Conservation (phyloP, 192 early-diverging fungal species). For the Podila verticillata region DNA sequence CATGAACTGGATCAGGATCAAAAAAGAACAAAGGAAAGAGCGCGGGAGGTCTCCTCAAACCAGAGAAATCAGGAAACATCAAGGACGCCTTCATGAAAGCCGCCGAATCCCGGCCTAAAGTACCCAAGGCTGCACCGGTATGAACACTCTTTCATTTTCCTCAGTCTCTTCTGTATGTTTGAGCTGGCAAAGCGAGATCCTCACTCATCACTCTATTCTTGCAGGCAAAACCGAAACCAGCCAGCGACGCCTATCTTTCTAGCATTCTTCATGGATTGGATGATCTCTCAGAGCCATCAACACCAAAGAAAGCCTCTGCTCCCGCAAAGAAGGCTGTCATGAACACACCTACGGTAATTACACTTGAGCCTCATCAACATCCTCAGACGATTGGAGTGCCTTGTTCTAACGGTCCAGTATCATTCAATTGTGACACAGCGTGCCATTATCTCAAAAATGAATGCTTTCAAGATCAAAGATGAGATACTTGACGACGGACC, state of each 20-base stretch:
- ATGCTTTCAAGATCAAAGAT: constrained; percentile 37
- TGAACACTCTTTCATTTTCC: neutral
- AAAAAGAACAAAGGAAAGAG: constrained; percentile 41
- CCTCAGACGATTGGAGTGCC: neutral
- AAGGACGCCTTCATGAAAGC: constrained; percentile 49
- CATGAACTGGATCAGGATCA: constrained; percentile 13
- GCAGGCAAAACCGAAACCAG: constrained; percentile 2
- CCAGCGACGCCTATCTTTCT: constrained; percentile 43
- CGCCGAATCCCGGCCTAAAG: constrained; percentile 14
- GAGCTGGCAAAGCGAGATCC: no score
- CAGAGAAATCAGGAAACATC: constrained; percentile 35
- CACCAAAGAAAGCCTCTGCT: neutral
- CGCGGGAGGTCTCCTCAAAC: constrained; percentile 17
- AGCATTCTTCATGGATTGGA: constrained; percentile 25
- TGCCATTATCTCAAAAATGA: constrained; percentile 27
- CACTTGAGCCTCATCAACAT: neutral
- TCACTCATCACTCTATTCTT: no score
- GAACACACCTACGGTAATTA: constrained; percentile 26
- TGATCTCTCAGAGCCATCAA: constrained; percentile 1
- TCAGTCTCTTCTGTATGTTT: neutral
- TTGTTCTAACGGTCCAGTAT: neutral
- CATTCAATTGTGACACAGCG: constrained; percentile 5
- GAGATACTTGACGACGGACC: constrained; percentile 21
- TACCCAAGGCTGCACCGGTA: constrained; percentile 6
- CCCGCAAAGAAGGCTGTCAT: constrained; percentile 26